These are phyloP conservation scores for Ustilago trichophora DNA, from an alignment of 1,284 basidiomycete species.

Conservation along the genomic window DNA sequence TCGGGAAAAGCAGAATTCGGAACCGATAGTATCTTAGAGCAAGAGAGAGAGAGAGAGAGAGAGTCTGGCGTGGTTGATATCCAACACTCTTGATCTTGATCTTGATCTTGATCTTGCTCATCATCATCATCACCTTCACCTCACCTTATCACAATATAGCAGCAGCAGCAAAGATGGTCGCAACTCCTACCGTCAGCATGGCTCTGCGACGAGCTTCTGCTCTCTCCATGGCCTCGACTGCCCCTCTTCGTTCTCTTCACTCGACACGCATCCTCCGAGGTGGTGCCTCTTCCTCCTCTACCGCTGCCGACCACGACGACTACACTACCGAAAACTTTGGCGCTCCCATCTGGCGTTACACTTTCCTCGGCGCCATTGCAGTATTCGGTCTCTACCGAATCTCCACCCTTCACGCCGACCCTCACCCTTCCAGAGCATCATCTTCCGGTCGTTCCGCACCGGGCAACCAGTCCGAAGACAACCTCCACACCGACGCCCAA, in stretches of 20 bases:
- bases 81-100: no score
- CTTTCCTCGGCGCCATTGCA: conserved; percentile 43
- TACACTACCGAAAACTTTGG: conserved; percentile 47
- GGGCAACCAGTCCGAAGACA: conserved; percentile 52
- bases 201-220: conserved; percentile 20
- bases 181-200: conserved; percentile 17
- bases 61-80: no score
- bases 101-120: not conserved
- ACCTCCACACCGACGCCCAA: conserved; percentile 39
- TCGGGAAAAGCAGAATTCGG: conserved; percentile 9
- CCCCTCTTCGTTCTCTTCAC: conserved; percentile 38
- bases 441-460: conserved; percentile 48
- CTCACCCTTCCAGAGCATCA: conserved; percentile 49
- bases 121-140: conserved; percentile 8
- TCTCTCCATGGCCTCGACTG: conserved; percentile 2
- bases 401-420: conserved; percentile 46
- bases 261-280: conserved; percentile 32
- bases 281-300: conserved; percentile 22
- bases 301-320: conserved; percentile 28
- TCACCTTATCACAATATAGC: no score
- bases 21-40: conserved; percentile 4
- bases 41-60: not conserved
- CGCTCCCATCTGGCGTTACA: conserved; percentile 58
- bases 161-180: conserved; percentile 16
- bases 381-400: conserved; percentile 51